These are phyloP conservation scores for Oenanthe javanica DNA, from an alignment of 140 eudicot species.

Conservation along the genomic window DNA sequence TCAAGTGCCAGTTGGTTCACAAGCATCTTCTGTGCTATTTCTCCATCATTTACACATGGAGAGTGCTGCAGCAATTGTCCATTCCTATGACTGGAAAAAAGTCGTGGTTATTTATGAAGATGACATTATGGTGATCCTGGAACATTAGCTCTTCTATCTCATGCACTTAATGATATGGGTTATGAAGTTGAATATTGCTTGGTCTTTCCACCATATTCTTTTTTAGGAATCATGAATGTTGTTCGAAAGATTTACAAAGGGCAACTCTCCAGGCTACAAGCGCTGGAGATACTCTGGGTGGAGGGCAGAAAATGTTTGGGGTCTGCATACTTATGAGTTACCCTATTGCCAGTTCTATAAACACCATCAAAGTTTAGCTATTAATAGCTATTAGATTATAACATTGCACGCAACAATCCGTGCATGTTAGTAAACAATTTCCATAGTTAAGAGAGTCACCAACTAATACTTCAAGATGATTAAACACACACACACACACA, in stretches of 20 bases:
- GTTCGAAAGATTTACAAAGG: too few relatives aligned
- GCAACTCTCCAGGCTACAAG: not conserved
- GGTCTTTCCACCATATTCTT: conserved; percentile 39
- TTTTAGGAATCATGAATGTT: conserved; percentile 12
- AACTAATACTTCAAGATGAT: not conserved
- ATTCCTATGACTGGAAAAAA: conserved; percentile 41
- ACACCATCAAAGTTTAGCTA: too few relatives aligned
- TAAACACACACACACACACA: too few relatives aligned
- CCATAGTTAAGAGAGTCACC: not conserved
- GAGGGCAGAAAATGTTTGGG: too few relatives aligned
- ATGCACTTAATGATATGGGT: conserved; percentile 30
- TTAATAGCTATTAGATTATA: too few relatives aligned
- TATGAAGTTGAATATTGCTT: conserved; percentile 33
- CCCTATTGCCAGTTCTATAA: too few relatives aligned
- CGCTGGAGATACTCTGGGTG: too few relatives aligned
- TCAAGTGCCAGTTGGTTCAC: conserved; percentile 41
- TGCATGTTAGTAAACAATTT: not conserved
- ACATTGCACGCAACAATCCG: too few relatives aligned
- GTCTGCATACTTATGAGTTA: too few relatives aligned
- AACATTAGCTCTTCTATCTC: conserved; percentile 31
- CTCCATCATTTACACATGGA: conserved; percentile 24
- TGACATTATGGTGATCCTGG: conserved; percentile 34
- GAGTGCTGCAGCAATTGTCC: conserved; percentile 34
- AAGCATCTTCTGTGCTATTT: conserved; percentile 15
- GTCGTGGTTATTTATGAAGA: conserved; percentile 51